Percentiles rank a stretch among this genome's conserved stretches.
These are phyloP conservation scores for Claviceps cyperi DNA, from an alignment of 2,329 filamentous ascomycete genomes.

Conservation along the genomic window DNA sequence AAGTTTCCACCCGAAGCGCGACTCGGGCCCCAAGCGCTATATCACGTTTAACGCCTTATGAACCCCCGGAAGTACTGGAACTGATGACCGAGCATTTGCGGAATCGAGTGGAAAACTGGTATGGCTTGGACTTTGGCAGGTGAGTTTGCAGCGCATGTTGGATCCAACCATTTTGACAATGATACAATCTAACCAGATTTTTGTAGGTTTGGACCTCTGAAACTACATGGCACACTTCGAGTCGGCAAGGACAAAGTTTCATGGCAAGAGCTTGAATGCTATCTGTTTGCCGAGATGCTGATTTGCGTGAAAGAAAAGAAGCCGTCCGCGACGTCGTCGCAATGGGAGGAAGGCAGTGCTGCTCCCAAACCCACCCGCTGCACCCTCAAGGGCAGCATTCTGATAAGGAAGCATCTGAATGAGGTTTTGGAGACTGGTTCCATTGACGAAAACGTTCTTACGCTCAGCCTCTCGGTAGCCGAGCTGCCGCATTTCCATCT, in stretches of 20 bases:
- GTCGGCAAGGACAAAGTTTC: constrained; percentile 93
- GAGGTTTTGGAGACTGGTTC: constrained; percentile 60
- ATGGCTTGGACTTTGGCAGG: constrained; percentile 81
- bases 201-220: constrained; percentile 75
- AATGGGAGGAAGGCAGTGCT: constrained; percentile 52
- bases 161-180: not conserved
- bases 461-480: constrained; percentile 76
- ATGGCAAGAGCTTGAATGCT: constrained; percentile 97
- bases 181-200: constrained; percentile 5
- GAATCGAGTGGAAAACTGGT: constrained; percentile 93
- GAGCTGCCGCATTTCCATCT: constrained; percentile 93
- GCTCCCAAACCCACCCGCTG: constrained; percentile 51
- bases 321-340: constrained; percentile 32
- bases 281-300: constrained; percentile 95
- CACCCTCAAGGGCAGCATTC: constrained; percentile 89
- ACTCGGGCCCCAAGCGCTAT: constrained; percentile 37
- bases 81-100: constrained; percentile 77
- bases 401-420: constrained; percentile 96
- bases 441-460: constrained; percentile 70
- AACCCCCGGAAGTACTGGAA: constrained; percentile 62
- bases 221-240: constrained; percentile 75
- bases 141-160: constrained; percentile 20
- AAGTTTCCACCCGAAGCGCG: constrained; percentile 31
- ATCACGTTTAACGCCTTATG: constrained; percentile 54
- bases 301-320: constrained; percentile 99